Evolutionary conservation across 2,329 filamentous ascomycete species (phyloP).

Genomic region (Corynespora cassiicola): DNA sequence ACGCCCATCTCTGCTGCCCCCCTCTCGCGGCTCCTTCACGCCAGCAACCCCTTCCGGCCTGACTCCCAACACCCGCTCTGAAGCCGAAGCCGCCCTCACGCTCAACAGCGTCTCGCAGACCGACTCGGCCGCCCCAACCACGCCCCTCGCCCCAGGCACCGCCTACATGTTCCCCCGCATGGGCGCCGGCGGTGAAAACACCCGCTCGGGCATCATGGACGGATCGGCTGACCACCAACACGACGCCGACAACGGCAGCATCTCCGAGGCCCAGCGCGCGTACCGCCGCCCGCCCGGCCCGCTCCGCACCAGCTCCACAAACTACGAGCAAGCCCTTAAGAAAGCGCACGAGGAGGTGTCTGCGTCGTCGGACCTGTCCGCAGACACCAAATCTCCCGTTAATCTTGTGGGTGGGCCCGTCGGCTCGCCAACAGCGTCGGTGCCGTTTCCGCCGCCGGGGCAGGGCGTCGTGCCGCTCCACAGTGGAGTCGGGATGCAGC

Average conservation of each 20-base stretch:
- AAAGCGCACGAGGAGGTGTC: slow-evolving; percentile 26
- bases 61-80: slow-evolving; percentile 42
- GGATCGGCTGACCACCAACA: no score
- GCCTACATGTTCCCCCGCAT: slow-evolving; percentile 5
- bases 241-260: slow-evolving; percentile 4
- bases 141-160: slow-evolving; percentile 8
- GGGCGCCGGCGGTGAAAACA: slow-evolving; percentile 5
- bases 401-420: slow-evolving; percentile 15
- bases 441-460: slow-evolving; percentile 33
- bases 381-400: slow-evolving; percentile 16
- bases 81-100: slow-evolving; percentile 42
- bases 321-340: slow-evolving; percentile 38
- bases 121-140: slow-evolving; percentile 43
- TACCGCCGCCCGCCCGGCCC: slow-evolving; percentile 31
- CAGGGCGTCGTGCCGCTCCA: slow-evolving; percentile 42
- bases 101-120: slow-evolving; percentile 39
- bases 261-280: slow-evolving; percentile 33
- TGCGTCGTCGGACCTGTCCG: slow-evolving; percentile 29
- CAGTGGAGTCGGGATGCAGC: slow-evolving; percentile 29
- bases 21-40: slow-evolving; percentile 26
- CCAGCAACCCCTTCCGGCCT: slow-evolving; percentile 39
- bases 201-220: background rate
- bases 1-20: slow-evolving; percentile 21
- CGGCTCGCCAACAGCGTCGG: slow-evolving; percentile 16
- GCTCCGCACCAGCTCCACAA: slow-evolving; percentile 32